Evolutionary conservation across 139 green algal genomes (phyloP), one percentile per base, ranked within the genome.

Genomic region (Chlamydomonas incerta): DNA sequence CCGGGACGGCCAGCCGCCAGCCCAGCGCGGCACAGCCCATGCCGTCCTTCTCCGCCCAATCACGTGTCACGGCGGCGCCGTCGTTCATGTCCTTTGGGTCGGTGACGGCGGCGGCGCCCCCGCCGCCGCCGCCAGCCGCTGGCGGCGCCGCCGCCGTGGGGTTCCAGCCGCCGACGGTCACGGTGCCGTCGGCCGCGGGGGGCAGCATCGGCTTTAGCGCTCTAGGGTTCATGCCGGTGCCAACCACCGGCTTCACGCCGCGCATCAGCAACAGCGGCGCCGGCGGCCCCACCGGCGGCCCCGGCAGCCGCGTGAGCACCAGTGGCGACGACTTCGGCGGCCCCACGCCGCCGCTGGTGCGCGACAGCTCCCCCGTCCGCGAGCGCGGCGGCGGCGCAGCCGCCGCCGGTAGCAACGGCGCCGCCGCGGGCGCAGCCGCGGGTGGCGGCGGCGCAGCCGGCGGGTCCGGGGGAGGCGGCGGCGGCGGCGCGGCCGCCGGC

Each of bases 351-450:
- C 65, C 79, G 18, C 63, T 85, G 21, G 26, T 76, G 31, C 79
- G 79, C 1, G 79, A 75, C 46, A 85, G 47, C 66, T 85, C 79
- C 0, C 79, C 79, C 18, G 79, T 85, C 35, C 29, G 79, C 15
- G 79, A 85, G 6, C 47, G 31, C 17, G 57, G 18, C 6, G n/a
- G 63, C n/a, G 60, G 60, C 17, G 58, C 0, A 18, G 68, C 66
- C 15, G 52, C 35, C 10, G 73, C 41, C 0, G 79, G 34, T 21
- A 8, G 34, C 20, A 63, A 33, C 73, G 65, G 17, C 72, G n/a
- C 50, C 47, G 37, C 34, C 33, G 76, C 21, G 17, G 34, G 52
- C 18, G 23, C n/a, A n/a, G n/a, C n/a, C n/a, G n/a, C n/a, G n/a
- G n/a, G 37, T 34, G 67, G 67, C 33, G 67, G 1, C 18, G 34